Percentiles rank a stretch among this genome's conserved stretches.
Evolutionary conservation across 129 eudicot genomes (phyloP).

Genomic region (Pittosporum tobira): DNA sequence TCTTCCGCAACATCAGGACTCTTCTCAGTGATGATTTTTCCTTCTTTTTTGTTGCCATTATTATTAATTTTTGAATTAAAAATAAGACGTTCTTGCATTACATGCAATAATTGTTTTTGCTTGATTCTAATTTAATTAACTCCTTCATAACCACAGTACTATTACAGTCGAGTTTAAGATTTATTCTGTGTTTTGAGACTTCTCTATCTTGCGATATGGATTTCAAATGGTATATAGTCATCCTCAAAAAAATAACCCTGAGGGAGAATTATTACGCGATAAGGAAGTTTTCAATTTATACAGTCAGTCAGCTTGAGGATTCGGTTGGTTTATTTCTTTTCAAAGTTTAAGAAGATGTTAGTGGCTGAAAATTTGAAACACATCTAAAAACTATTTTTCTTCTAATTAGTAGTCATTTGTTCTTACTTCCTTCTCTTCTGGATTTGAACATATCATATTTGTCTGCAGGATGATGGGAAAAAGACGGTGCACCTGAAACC

Average conservation of each 20-base stretch:
- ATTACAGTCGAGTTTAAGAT: neutral
- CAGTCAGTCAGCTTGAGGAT: too few species aligned
- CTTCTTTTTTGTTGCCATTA: neutral
- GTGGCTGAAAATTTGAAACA: neutral
- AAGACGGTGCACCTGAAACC: slow-evolving; percentile 58
- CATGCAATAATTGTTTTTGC: neutral
- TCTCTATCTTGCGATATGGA: neutral
- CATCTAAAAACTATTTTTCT: neutral
- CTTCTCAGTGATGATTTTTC: neutral
- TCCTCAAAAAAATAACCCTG: too few species aligned
- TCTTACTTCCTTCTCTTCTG: neutral
- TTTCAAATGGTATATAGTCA: too few species aligned
- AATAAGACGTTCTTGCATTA: neutral
- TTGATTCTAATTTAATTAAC: neutral
- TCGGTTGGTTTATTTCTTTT: neutral
- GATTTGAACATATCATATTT: neutral
- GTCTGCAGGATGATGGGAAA: slow-evolving; percentile 73
- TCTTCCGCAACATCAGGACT: neutral
- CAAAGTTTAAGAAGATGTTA: neutral
- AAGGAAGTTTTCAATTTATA: too few species aligned
- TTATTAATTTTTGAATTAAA: too few species aligned
- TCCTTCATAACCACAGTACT: too few species aligned
- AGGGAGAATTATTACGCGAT: too few species aligned
- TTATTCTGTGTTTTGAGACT: neutral
- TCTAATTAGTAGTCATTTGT: neutral